Conservation (phyloP, 2,329 filamentous ascomycete genomes). For the Byssochlamys sp. region DNA sequence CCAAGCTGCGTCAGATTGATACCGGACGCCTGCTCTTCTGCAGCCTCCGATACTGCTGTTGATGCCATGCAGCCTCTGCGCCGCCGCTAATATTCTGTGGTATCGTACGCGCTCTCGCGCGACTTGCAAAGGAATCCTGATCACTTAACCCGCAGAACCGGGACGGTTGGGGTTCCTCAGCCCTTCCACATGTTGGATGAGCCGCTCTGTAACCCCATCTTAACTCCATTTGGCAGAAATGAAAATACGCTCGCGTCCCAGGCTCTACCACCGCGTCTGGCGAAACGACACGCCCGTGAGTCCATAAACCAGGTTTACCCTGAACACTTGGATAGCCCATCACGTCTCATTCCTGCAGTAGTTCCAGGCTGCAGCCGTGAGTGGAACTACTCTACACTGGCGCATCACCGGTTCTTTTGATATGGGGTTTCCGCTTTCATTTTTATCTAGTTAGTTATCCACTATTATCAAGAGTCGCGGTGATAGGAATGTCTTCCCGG, state of each 20-base stretch:
- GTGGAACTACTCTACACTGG: not conserved
- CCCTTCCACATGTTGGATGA: not conserved
- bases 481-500: not conserved
- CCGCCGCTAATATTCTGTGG: not conserved
- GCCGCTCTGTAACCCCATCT: not conserved
- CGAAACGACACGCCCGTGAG: not conserved
- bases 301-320: not conserved
- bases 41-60: not conserved
- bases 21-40: not conserved
- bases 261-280: not conserved
- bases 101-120: not conserved
- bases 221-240: not conserved
- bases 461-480: not conserved
- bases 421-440: not conserved
- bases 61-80: not conserved
- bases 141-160: not conserved
- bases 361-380: not conserved
- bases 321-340: not conserved
- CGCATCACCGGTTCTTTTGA: not conserved
- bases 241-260: not conserved
- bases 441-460: not conserved
- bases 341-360: not conserved
- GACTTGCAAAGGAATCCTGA: not conserved
- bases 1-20: not conserved
- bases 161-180: not conserved